Conservation (phyloP, 2,329 filamentous ascomycete species). For the Alternaria sp. region DNA sequence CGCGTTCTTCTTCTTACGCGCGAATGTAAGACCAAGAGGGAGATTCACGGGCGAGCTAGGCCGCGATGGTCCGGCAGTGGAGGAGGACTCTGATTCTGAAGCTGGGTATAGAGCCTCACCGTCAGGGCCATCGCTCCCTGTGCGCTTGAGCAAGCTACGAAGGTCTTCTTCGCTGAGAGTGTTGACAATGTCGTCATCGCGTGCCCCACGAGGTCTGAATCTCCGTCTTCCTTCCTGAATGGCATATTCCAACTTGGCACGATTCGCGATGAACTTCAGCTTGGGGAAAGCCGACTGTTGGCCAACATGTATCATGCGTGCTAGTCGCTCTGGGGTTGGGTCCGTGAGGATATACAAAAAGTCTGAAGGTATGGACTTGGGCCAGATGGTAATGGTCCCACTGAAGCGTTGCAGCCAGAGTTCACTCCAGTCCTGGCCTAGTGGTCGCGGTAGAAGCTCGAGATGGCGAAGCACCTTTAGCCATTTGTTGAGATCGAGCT, state of each 20-base stretch:
- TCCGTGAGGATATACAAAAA: slow-evolving; percentile 88
- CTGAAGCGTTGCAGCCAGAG: slow-evolving; percentile 95
- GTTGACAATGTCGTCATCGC: slow-evolving; percentile 43
- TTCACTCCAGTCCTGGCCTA: slow-evolving; percentile 96
- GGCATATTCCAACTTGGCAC: slow-evolving; percentile 79
- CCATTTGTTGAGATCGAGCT: slow-evolving; percentile 97
- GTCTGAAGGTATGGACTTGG: slow-evolving; percentile 77
- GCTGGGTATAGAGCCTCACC: slow-evolving; percentile 21
- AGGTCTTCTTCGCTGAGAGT: slow-evolving; percentile 57
- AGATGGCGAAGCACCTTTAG: slow-evolving; percentile 91
- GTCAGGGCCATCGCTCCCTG: slow-evolving; percentile 26
- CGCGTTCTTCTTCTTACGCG: slow-evolving; percentile 21
- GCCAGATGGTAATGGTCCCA: slow-evolving; percentile 96
- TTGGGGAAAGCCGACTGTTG: slow-evolving; percentile 90
- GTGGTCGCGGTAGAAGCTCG: slow-evolving; percentile 84
- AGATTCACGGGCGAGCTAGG: slow-evolving; percentile 37
- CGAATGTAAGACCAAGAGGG: slow-evolving; percentile 39
- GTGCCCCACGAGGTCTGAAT: slow-evolving; percentile 41
- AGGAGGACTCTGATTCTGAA: slow-evolving; percentile 40
- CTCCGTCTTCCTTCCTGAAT: slow-evolving; percentile 64
- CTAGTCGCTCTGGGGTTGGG: slow-evolving; percentile 75
- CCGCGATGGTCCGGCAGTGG: slow-evolving; percentile 29
- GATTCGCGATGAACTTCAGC: slow-evolving; percentile 86
- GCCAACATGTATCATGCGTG: slow-evolving; percentile 87
- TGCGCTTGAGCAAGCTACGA: slow-evolving; percentile 46